phyloP scores from a whole-genome alignment of 2,329 filamentous ascomycete genomes.

The Aspergillus clavatus region DNA sequence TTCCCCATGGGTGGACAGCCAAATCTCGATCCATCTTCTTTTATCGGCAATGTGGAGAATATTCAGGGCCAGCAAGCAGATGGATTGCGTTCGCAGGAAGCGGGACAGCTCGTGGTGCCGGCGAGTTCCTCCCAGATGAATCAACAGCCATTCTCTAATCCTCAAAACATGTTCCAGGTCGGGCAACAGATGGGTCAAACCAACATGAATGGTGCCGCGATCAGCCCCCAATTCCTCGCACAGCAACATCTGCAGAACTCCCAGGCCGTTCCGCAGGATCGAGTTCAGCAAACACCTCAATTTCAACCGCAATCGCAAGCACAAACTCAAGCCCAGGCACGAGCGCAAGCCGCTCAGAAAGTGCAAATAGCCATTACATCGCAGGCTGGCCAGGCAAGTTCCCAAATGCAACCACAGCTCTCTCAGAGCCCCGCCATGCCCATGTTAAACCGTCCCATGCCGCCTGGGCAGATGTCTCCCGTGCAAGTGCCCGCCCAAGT shows the following conservation, averaged over 20 bases:
- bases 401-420: constrained; percentile 36
- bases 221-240: constrained; percentile 39
- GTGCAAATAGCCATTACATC: constrained; percentile 44
- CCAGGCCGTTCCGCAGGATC: constrained; percentile 42
- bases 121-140: constrained; percentile 54
- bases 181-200: constrained; percentile 39
- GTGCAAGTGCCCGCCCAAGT: constrained; percentile 30
- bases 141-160: constrained; percentile 37
- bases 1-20: constrained; percentile 32
- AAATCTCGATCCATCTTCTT: constrained; percentile 32
- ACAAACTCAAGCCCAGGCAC: constrained; percentile 37
- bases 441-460: constrained; percentile 42
- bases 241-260: constrained; percentile 42
- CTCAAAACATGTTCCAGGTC: constrained; percentile 39
- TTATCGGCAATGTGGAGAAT: constrained; percentile 48
- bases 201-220: constrained; percentile 32
- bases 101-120: constrained; percentile 59
- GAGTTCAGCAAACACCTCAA: constrained; percentile 33
- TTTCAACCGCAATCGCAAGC: constrained; percentile 36
- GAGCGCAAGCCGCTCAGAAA: constrained; percentile 42
- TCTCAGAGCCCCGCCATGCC: constrained; percentile 37
- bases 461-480: constrained; percentile 37
- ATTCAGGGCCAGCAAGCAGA: constrained; percentile 58
- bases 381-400: constrained; percentile 42
- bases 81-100: constrained; percentile 57